Percentiles rank a stretch among this genome's conserved stretches.
phyloP scores from a whole-genome alignment of 306 rosid genomes.

The Geum urbanum region DNA sequence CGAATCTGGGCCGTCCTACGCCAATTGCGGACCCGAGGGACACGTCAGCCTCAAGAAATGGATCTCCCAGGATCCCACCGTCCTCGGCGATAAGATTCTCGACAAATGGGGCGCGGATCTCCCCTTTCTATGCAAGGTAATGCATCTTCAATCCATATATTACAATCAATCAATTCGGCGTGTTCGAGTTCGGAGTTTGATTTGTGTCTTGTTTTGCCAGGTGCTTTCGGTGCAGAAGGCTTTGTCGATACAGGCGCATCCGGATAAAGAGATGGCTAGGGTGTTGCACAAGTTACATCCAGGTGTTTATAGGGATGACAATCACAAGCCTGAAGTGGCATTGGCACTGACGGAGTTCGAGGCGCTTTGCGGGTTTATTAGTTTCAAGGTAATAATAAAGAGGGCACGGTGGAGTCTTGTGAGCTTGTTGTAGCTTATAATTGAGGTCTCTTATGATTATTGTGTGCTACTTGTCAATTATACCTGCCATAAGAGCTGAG shows the following conservation, averaged over 20 bases:
- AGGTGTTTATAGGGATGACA: slow-evolving; percentile 31
- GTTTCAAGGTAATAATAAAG: slow-evolving; percentile 26
- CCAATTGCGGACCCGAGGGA: slow-evolving; percentile 10
- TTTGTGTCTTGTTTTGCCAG: slow-evolving; percentile 17
- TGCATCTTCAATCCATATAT: too few relatives aligned
- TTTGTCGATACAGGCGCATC: slow-evolving; percentile 42
- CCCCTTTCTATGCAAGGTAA: slow-evolving; percentile 39
- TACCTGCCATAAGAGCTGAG: not conserved
- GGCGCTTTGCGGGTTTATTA: slow-evolving; percentile 41
- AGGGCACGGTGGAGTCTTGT: not conserved
- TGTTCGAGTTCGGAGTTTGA: not conserved
- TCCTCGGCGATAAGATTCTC: slow-evolving; percentile 34
- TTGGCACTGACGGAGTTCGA: slow-evolving; percentile 39
- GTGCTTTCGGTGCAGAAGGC: slow-evolving; percentile 38
- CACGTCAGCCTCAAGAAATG: slow-evolving; percentile 31
- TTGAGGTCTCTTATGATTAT: not conserved
- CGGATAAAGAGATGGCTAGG: slow-evolving; percentile 38
- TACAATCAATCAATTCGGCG: too few relatives aligned
- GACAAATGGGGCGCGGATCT: slow-evolving; percentile 39
- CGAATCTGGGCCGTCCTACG: slow-evolving; percentile 34
- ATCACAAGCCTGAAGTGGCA: slow-evolving; percentile 48
- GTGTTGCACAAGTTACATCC: slow-evolving; percentile 34
- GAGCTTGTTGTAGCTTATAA: not conserved
- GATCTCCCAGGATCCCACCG: slow-evolving; percentile 29
- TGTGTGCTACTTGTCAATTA: not conserved